Percentiles rank a stretch among this genome's conserved stretches.
Evolutionary conservation across 2,329 filamentous ascomycete species (phyloP).

Genomic region (Penicillium fuscoglaucum): DNA sequence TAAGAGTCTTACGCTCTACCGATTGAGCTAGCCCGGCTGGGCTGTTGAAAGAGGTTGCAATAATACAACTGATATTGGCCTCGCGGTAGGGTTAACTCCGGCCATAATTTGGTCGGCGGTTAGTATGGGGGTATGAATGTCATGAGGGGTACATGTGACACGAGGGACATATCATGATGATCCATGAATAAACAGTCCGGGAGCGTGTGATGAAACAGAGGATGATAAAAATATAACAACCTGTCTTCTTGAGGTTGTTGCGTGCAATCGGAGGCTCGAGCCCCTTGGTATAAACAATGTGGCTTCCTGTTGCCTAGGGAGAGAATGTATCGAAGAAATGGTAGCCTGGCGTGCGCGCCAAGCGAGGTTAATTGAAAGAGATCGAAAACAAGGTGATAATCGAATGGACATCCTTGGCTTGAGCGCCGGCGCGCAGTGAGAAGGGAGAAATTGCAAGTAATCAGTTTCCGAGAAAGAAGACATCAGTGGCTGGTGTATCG

Average conservation of each 20-base stretch:
- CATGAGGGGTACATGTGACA: neutral
- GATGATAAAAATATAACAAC: neutral
- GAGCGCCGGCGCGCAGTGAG: neutral
- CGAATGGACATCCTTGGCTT: neutral
- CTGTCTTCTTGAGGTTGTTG: neutral
- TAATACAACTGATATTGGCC: constrained; percentile 18
- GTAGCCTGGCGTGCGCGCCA: constrained; percentile 5
- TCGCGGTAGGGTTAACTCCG: constrained; percentile 32
- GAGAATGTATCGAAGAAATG: neutral
- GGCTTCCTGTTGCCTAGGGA: constrained; percentile 6
- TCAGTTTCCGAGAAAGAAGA: neutral
- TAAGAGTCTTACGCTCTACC: constrained; percentile 53
- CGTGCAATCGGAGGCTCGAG: neutral
- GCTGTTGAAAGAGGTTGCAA: constrained; percentile 34
- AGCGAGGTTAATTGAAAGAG: neutral
- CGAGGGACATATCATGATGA: too few species aligned
- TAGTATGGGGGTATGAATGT: neutral
- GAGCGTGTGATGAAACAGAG: neutral
- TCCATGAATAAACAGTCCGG: neutral
- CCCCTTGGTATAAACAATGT: neutral
- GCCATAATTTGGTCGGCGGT: constrained; percentile 8
- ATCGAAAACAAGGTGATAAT: neutral
- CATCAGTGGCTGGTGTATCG: constrained; percentile 20
- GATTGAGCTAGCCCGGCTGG: constrained; percentile 51
- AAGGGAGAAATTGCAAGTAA: neutral